phyloP scores from a whole-genome alignment of 2,329 filamentous ascomycete genomes.

The Fusarium sp. region DNA sequence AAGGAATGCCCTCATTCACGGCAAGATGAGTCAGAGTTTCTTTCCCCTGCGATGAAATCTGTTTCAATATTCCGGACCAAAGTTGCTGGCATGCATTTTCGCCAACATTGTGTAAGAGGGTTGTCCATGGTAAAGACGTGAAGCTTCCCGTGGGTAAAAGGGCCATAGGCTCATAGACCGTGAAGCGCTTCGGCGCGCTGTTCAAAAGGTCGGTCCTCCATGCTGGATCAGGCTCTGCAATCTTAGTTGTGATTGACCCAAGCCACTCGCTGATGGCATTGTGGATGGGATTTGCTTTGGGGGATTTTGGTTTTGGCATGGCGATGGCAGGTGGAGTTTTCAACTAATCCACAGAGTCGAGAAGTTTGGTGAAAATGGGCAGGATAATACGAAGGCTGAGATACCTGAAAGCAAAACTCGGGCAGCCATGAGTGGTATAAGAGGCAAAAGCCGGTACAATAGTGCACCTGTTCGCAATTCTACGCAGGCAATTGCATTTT shows the following conservation, averaged over 20 bases:
- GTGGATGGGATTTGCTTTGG: conserved; percentile 49
- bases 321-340: conserved; percentile 29
- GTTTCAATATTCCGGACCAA: conserved; percentile 62
- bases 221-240: conserved; percentile 9
- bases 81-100: conserved; percentile 51
- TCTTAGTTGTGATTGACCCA: conserved; percentile 17
- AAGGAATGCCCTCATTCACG: conserved; percentile 71
- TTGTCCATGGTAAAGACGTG: conserved; percentile 55
- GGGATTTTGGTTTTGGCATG: conserved; percentile 45
- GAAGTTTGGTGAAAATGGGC: background rate
- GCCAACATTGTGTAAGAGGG: conserved; percentile 48
- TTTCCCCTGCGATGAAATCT: conserved; percentile 58
- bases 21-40: conserved; percentile 67
- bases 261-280: conserved; percentile 50
- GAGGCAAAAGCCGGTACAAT: background rate
- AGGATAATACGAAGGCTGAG: background rate
- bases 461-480: background rate
- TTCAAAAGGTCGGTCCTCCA: conserved; percentile 51
- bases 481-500: background rate
- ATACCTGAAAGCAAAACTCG: background rate
- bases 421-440: background rate
- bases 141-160: conserved; percentile 71
- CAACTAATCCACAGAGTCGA: conserved; percentile 3
- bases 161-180: conserved; percentile 70
- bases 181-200: conserved; percentile 67